Conservation (phyloP, 768 basidiomycete genomes). For the Heimioporus sp. region DNA sequence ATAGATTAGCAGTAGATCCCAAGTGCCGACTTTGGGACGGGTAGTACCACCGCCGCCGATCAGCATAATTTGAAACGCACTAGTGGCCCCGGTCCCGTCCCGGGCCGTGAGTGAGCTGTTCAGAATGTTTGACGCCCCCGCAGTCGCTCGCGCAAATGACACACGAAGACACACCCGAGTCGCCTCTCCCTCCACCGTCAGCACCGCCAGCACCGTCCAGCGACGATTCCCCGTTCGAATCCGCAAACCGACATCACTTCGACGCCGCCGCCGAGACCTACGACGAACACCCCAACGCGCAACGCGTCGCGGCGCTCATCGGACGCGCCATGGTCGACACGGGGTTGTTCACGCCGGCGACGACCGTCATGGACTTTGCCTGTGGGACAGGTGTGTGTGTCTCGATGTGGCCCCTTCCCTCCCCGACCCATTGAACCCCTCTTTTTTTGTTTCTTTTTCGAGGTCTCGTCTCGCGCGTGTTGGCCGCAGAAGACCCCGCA, state of each 20-base stretch:
- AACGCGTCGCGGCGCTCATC: constrained; percentile 20
- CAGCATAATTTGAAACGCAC: too few relatives aligned
- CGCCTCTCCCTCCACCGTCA: neutral
- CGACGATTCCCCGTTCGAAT: neutral
- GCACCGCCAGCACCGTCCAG: neutral
- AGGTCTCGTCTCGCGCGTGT: constrained; percentile 64
- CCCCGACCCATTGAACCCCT: neutral
- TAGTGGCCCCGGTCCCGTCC: too few relatives aligned
- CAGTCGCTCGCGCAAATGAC: too few relatives aligned
- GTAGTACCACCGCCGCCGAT: too few relatives aligned
- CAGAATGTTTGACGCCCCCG: too few relatives aligned
- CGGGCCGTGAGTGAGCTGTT: too few relatives aligned
- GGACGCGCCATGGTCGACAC: constrained; percentile 28
- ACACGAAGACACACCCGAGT: too few relatives aligned
- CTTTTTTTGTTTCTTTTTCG: neutral
- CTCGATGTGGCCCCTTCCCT: too few relatives aligned
- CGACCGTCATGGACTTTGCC: constrained; percentile 69
- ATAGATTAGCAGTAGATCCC: too few relatives aligned
- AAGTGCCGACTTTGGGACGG: too few relatives aligned
- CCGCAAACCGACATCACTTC: constrained; percentile 27
- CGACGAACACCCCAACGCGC: constrained; percentile 20
- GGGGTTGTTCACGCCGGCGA: constrained; percentile 54
- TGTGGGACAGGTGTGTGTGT: constrained; percentile 55
- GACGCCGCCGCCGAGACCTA: constrained; percentile 19
- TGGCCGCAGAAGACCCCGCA: constrained; percentile 59